These are phyloP conservation scores for Oehlia diaphana DNA, from an alignment of 192 early-diverging fungal species.

Conservation along the genomic window DNA sequence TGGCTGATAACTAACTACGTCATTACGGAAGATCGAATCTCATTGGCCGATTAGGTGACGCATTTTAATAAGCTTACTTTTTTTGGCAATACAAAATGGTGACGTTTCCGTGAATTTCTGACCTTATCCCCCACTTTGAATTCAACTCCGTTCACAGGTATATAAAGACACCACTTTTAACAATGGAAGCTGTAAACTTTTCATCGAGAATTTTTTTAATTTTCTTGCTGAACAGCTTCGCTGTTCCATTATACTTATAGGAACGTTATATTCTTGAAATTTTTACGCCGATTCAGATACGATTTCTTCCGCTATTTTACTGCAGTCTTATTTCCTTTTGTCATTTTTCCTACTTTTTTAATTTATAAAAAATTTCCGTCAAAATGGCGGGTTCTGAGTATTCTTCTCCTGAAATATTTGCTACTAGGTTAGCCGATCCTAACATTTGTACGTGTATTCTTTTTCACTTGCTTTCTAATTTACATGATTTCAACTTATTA, in stretches of 20 bases:
- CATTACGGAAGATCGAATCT: not conserved
- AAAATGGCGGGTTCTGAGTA: not conserved
- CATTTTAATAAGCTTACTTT: not conserved
- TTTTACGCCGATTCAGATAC: not conserved
- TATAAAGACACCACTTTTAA: not conserved
- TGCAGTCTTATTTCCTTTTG: not conserved
- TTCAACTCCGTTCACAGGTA: not conserved
- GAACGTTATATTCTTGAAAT: not conserved
- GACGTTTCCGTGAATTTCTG: constrained; percentile 6
- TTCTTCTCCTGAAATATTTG: not conserved
- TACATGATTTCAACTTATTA: not conserved
- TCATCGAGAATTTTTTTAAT: not conserved
- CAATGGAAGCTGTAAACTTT: not conserved
- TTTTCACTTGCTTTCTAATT: not conserved
- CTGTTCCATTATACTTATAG: not conserved
- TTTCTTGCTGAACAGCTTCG: not conserved
- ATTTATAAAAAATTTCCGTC: not conserved
- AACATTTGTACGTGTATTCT: not conserved
- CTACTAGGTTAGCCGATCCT: not conserved
- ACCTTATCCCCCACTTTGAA: constrained; percentile 5
- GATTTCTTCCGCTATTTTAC: not conserved
- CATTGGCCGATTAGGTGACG: not conserved
- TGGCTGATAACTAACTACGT: too few species aligned
- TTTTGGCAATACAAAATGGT: not conserved
- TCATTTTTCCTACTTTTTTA: not conserved